Conservation (phyloP, 2,329 filamentous ascomycete species). For the Neopestalotiopsis clavispora region DNA sequence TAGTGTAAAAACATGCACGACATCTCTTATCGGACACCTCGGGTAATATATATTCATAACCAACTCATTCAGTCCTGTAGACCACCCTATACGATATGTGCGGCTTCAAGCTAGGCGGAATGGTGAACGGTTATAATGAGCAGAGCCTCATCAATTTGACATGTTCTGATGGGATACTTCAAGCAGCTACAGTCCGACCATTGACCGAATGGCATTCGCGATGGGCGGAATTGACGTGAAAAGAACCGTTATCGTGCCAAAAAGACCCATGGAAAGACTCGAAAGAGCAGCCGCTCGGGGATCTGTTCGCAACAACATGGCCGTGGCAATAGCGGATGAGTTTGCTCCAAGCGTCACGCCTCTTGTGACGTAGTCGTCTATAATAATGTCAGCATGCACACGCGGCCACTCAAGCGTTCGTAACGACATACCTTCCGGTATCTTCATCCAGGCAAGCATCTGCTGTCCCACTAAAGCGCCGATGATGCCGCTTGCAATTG, state of each 20-base stretch:
- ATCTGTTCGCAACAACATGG: constrained; percentile 59
- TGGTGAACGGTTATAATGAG: no score
- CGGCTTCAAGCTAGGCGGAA: no score
- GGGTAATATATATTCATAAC: no score
- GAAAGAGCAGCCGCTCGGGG: constrained; percentile 63
- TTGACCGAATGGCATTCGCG: constrained; percentile 49
- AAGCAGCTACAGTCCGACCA: constrained; percentile 45
- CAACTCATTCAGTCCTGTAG: no score
- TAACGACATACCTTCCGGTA: constrained; percentile 53
- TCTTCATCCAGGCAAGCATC: constrained; percentile 52
- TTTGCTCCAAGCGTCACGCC: constrained; percentile 66
- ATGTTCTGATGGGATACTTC: neutral
- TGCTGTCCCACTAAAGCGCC: constrained; percentile 59
- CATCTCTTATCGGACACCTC: no score
- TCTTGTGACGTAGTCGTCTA: constrained; percentile 67
- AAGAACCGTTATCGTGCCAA: constrained; percentile 63
- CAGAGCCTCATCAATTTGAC: no score
- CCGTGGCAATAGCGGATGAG: constrained; percentile 64
- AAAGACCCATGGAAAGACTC: constrained; percentile 64
- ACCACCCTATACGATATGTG: neutral
- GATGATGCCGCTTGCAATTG: constrained; percentile 63
- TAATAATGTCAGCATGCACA: constrained; percentile 1
- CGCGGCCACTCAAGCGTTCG: neutral
- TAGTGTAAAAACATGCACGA: no score
- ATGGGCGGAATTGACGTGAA: constrained; percentile 63